Evolutionary conservation across 2,329 filamentous ascomycete species (phyloP).

Genomic region (Xenoacremonium recifei): DNA sequence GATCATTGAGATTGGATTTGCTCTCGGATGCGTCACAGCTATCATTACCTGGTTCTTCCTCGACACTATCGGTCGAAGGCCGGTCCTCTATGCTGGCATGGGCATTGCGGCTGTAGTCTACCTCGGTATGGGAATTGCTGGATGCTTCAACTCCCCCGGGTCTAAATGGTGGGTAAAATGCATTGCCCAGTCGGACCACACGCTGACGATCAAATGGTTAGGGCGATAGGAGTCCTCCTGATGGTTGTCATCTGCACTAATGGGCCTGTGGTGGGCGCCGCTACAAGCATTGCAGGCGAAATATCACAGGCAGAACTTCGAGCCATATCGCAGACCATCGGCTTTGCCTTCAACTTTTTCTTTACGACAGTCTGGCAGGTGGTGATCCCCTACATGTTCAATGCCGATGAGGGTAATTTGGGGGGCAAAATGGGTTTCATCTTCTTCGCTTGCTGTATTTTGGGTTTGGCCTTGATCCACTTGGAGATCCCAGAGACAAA

Average conservation of each 20-base stretch:
- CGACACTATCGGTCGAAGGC: constrained; percentile 1
- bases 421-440: constrained; percentile 4
- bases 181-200: too few relatives aligned
- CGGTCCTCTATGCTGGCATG: background rate
- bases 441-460: background rate
- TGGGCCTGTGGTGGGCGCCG: background rate
- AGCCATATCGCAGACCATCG: constrained; percentile 5
- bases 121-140: constrained; percentile 3
- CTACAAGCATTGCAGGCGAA: constrained; percentile 4
- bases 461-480: constrained; percentile 1
- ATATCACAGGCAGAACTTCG: constrained; percentile 1
- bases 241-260: constrained; percentile 2
- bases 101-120: background rate
- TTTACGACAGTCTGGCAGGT: constrained; percentile 1
- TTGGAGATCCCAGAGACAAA: constrained; percentile 15
- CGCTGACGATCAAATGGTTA: too few relatives aligned
- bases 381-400: constrained; percentile 7
- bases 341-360: background rate
- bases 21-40: constrained; percentile 1
- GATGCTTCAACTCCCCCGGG: too few relatives aligned
- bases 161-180: too few relatives aligned
- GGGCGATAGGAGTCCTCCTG: too few relatives aligned
- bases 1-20: constrained; percentile 4
- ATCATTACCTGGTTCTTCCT: constrained; percentile 1
- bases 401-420: constrained; percentile 4